Percentiles rank a stretch among this genome's conserved stretches.
Evolutionary conservation across 1,139 yeast genomes (phyloP).

Genomic region (Candida sp.): DNA sequence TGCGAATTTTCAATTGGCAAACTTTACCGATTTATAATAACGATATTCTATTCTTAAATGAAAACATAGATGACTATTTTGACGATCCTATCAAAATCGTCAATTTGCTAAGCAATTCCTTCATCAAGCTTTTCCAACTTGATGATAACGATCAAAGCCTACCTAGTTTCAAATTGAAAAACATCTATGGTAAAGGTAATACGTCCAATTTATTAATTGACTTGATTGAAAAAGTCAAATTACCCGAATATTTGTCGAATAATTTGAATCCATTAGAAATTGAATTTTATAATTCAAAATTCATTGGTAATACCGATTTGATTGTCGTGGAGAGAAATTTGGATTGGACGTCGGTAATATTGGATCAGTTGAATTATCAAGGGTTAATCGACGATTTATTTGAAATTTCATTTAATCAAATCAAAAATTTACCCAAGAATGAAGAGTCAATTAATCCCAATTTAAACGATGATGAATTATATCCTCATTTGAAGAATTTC

Average conservation of each 20-base stretch:
- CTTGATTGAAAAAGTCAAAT: constrained; percentile 18
- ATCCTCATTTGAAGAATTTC: constrained; percentile 49
- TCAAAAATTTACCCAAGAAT: constrained; percentile 21
- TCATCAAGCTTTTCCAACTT: constrained; percentile 22
- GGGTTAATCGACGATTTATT: constrained; percentile 80
- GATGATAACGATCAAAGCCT: constrained; percentile 11
- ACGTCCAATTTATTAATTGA: constrained; percentile 30
- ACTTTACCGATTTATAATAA: constrained; percentile 26
- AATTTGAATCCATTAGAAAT: constrained; percentile 31
- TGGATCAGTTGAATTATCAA: constrained; percentile 76
- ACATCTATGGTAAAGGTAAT: constrained; percentile 39
- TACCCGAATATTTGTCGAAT: constrained; percentile 27
- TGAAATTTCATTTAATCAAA: constrained; percentile 44
- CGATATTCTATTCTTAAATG: constrained; percentile 20
- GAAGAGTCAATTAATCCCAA: constrained; percentile 7
- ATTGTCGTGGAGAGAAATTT: constrained; percentile 75
- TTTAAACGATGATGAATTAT: constrained; percentile 23
- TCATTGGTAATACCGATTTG: constrained; percentile 52
- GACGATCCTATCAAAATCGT: constrained; percentile 33
- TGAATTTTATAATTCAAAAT: constrained; percentile 31
- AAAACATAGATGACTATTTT: constrained; percentile 23
- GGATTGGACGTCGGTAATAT: constrained; percentile 68
- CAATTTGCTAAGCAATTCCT: constrained; percentile 20
- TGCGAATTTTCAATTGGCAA: constrained; percentile 31
- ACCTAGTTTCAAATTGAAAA: constrained; percentile 26